phyloP scores from a whole-genome alignment of 2,329 filamentous ascomycete genomes.

The Aspergillus jensenii region DNA sequence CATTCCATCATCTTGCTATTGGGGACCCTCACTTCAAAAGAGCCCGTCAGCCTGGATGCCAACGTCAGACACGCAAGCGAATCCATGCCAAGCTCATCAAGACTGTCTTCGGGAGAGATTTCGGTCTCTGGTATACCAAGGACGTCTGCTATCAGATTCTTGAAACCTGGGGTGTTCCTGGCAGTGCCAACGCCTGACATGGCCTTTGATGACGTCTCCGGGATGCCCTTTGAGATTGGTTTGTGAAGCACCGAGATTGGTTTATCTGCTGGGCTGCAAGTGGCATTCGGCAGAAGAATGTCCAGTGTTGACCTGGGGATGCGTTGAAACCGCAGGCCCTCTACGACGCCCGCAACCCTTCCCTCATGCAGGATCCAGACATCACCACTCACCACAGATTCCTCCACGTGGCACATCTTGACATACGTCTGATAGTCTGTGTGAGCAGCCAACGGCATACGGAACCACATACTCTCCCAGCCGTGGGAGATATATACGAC shows the following conservation, averaged over 20 bases:
- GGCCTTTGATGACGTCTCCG: too few relatives aligned
- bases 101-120: conserved; percentile 20
- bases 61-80: neutral
- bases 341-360: conserved; percentile 32
- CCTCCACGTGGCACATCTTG: conserved; percentile 28
- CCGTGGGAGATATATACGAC: neutral
- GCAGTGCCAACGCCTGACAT: too few relatives aligned
- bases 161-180: too few relatives aligned
- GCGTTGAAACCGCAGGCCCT: conserved; percentile 35
- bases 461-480: conserved; percentile 22
- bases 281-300: conserved; percentile 7
- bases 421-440: conserved; percentile 31
- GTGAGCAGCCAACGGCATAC: conserved; percentile 20
- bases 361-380: conserved; percentile 38
- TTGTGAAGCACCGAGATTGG: neutral
- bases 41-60: too few relatives aligned
- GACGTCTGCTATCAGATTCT: conserved; percentile 26
- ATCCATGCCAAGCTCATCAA: neutral
- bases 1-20: too few relatives aligned
- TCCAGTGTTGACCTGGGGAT: conserved; percentile 19
- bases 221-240: neutral
- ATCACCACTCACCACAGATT: conserved; percentile 33
- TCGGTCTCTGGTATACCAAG: conserved; percentile 21
- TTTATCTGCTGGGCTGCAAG: too few relatives aligned
- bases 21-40: too few relatives aligned